Conservation (phyloP, 495 filamentous ascomycete genomes). For the Penicillium angulare region DNA sequence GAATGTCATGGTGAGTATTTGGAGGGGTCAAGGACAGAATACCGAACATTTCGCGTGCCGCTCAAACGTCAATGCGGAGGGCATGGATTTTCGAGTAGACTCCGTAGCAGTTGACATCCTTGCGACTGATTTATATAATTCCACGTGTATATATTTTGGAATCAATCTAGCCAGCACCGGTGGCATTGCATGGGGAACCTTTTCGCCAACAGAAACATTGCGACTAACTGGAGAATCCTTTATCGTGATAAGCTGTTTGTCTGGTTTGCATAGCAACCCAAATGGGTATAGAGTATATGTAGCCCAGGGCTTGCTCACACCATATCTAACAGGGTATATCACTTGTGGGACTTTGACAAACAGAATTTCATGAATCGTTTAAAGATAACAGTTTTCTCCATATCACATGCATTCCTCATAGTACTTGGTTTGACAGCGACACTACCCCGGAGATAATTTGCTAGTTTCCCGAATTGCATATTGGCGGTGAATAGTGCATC, state of each 20-base stretch:
- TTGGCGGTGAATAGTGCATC: too few species aligned
- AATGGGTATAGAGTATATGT: background rate
- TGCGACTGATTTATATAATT: conserved; percentile 5
- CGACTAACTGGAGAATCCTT: conserved; percentile 18
- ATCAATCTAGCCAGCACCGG: conserved; percentile 7
- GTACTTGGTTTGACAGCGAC: too few species aligned
- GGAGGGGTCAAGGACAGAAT: conserved; percentile 27
- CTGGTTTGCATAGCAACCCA: conserved; percentile 18
- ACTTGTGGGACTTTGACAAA: too few species aligned
- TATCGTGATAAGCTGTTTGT: conserved; percentile 26
- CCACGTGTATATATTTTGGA: background rate
- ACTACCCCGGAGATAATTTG: too few species aligned
- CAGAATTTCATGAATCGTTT: too few species aligned
- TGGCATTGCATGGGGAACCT: conserved; percentile 21
- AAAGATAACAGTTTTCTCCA: too few species aligned
- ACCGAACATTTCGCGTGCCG: conserved; percentile 82
- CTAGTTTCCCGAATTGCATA: too few species aligned
- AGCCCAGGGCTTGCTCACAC: too few species aligned
- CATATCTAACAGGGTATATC: too few species aligned
- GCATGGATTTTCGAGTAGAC: conserved; percentile 48
- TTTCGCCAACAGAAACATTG: conserved; percentile 8
- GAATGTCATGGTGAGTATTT: background rate
- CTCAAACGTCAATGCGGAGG: conserved; percentile 78
- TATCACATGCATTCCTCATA: too few species aligned
- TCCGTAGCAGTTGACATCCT: conserved; percentile 38